A percentile compares a stretch with the other conserved stretches of the same genome.
Conservation (phyloP, 1,284 basidiomycete genomes). For the Mycosarcoma mackinlayi region DNA sequence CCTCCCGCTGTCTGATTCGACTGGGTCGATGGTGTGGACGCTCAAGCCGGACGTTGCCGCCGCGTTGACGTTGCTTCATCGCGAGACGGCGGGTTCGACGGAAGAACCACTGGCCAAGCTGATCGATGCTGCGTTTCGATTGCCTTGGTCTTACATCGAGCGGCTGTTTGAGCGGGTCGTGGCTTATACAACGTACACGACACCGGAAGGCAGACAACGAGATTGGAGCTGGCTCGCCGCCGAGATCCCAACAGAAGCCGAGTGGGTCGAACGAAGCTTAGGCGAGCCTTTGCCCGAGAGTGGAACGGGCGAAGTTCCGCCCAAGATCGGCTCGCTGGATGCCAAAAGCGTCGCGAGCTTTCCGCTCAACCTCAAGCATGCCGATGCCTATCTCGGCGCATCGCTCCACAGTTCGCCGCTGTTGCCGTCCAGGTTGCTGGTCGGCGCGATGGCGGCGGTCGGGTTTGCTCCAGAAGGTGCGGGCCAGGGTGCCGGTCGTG, state of each 20-base stretch:
- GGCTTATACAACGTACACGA: conserved; percentile 69
- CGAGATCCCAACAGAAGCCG: conserved; percentile 37
- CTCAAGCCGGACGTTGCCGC: conserved; percentile 82
- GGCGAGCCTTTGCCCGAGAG: conserved; percentile 48
- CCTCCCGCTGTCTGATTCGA: conserved; percentile 74
- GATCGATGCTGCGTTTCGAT: conserved; percentile 90
- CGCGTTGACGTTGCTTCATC: conserved; percentile 78
- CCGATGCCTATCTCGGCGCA: conserved; percentile 83
- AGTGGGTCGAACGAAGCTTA: conserved; percentile 36
- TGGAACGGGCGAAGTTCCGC: conserved; percentile 72
- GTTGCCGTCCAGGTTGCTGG: conserved; percentile 43
- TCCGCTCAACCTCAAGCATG: conserved; percentile 87
- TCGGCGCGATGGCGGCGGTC: conserved; percentile 45
- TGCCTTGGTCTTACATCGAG: conserved; percentile 80
- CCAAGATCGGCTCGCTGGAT: conserved; percentile 79
- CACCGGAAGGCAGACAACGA: conserved; percentile 3
- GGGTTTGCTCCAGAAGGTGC: conserved; percentile 51
- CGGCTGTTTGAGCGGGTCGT: conserved; percentile 76
- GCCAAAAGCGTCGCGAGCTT: conserved; percentile 85
- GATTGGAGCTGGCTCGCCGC: conserved; percentile 52
- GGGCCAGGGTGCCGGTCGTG: conserved; percentile 67
- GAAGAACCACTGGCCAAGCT: conserved; percentile 77
- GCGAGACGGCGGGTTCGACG: conserved; percentile 32
- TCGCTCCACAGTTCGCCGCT: conserved; percentile 45
- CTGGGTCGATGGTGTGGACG: conserved; percentile 94